Evolutionary conservation across 106 monocot genomes (phyloP), one percentile per base, ranked within the genome.

Genomic region (Dioscorea alata): DNA sequence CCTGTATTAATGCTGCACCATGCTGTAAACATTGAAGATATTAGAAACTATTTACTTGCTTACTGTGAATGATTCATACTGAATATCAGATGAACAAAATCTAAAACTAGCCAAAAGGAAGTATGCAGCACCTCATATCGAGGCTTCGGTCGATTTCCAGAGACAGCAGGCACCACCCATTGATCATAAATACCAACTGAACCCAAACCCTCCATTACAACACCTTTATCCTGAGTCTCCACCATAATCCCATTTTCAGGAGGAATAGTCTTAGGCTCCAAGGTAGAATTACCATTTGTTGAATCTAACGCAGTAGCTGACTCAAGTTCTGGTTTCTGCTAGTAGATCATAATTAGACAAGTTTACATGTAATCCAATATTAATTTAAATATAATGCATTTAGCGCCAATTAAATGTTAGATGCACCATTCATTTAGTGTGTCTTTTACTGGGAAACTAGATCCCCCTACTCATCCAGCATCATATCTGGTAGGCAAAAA

Each of bases 1-100:
- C 90, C 63, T 90, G 80, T 52, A 99, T 52, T 50, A 93, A 63
- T 82, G 93, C 84, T 67, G 99, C 93, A 60, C 93, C 99, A 79
- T 99, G 99, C 99, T 99, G 73, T 54, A 70, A 31, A 68, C 33
- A 79, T 22, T 9, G 54, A 70, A 18, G 21, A 69, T 52, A 64
- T 17, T 57, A 72, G 48, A 61, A 51, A 28, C 25, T 50, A 57
- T 33, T 34, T 51, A 6, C 0, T 60, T 19, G 5, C 19, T 13
- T 54, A 14, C 54, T 13, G 19, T 19, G 19, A 54, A 54, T 18
- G 18, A 54, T 16, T 14, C 15, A 54, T 42, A 42, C 10, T 42
- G 42, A 42, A 42, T 10, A 42, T 42, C 42, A 42, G 42, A 16
- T 54, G 54, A 13, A 19, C 54, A 54, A 13, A 54, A 20, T 28